Evolutionary conservation across 2,329 filamentous ascomycete species (phyloP), one percentile per base, ranked within the genome.

Genomic region (Ophiostoma australiae): DNA sequence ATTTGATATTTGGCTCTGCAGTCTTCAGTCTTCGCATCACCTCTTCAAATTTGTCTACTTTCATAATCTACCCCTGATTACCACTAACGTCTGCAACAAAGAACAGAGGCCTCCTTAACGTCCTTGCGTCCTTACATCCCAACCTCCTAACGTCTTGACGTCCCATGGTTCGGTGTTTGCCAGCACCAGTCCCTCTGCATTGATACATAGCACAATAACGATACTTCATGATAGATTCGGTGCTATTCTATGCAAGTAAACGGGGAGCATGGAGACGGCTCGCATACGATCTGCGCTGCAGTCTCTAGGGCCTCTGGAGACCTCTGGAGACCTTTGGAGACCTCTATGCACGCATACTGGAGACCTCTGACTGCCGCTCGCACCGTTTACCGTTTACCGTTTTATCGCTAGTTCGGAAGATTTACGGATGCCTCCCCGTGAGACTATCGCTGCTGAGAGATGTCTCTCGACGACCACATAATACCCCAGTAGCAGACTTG

Each of bases 391-490:
- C 52, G 8, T 58, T 48, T n/a, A 58, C 52, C 52, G 52, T 31
- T 58, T 58, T 58, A n/a, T 58, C 52, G 52, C 52, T 58, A 58
- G 52, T 58, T 48, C 52, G 52, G 52, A 27, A 58, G n/a, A 27
- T 58, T 58, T 58, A 58, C 52, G 52, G 52, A 58, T 58, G 52
- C 52, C 52, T 58, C 52, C 52, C 52, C 52, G 52, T 58, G 52
- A 58, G 23, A 58, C 52, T 58, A 27, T 58, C 17, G 52, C 52
- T 58, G n/a, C 52, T 48, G 27, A 20, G 44, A 27, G 27, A 58
- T 27, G 52, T 27, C 52, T 27, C 52, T 27, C n/a, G 13, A 58
- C 17, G 23, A n/a, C n/a, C n/a, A 58, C 52, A 58, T 58, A 58
- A 8, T n/a, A n/a, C n/a, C n/a, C 27, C 27, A 31, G 27, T 31